Base-by-base conservation (phyloP, 192 early-diverging fungal species). In the Podila horticola region DNA sequence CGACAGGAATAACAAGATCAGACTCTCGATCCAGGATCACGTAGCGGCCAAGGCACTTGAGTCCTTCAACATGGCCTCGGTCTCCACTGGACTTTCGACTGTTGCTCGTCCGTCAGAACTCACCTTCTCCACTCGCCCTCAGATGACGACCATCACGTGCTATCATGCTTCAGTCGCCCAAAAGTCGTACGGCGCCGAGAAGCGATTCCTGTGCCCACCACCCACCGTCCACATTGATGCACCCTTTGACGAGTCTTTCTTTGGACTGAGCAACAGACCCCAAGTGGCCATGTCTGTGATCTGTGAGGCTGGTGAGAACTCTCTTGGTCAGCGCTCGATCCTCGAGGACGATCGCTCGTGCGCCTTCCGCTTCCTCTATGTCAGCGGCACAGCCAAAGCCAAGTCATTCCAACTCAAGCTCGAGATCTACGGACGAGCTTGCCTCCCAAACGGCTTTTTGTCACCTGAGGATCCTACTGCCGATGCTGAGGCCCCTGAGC, bases 121-220 rank as follows among this genome's bases (percentile, higher is more conserved):
- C n/a, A 55, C 52, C n/a, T 24, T 55, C 52, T 19, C 52, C 9
- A 19, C 51, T 17, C 71, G 71, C 45, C 72, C 65, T 62, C 83
- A 81, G 31, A 87, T 87, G 84, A 90, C 91, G 8, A 95, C 95
- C n/a, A 91, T 98, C 36, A 87, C 93, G 22, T 92, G 95, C 75
- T 87, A 92, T 58, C 94, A 95, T 63, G 92, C 95, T 9, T 75
- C 90, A 0, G 95, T 96, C 10, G 95, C 93, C 7, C 96, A 98
- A 86, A 98, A 98, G 85, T 96, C 94, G 13, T 98, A 98, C 86
- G 96, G 95, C 15, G 88, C 89, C 69, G 96, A 98, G 76, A 98
- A 97, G 77, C 89, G 96, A 5, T 94, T 93, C 69, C 70, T 93
- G 62, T 93, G 92, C 69, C 92, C 94, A 51, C 93, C 94, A 26